Conservation (phyloP, 345 rosid genomes). For the Kernera saxatilis region DNA sequence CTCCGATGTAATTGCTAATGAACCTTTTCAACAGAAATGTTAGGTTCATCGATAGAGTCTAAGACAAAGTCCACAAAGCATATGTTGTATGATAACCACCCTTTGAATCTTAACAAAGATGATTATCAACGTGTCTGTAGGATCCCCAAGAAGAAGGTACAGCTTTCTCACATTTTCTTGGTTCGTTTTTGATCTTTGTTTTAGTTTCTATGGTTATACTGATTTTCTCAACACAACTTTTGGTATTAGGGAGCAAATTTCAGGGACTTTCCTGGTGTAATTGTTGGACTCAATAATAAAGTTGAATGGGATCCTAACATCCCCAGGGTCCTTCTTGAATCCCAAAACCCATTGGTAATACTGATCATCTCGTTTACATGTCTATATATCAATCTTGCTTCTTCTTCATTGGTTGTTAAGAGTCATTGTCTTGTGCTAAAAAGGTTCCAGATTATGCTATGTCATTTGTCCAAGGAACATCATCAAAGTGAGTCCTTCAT, state of each 20-base stretch:
- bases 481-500: slow-evolving; percentile 30
- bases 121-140: slow-evolving; percentile 20
- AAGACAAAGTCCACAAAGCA: not conserved
- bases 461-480: slow-evolving; percentile 21
- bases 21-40: not conserved
- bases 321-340: slow-evolving; percentile 29
- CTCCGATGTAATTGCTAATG: not conserved
- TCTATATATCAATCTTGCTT: not conserved
- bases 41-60: not conserved
- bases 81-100: slow-evolving; percentile 19
- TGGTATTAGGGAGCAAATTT: slow-evolving; percentile 52
- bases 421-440: not conserved
- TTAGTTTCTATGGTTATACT: not conserved
- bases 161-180: not conserved
- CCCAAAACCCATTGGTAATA: slow-evolving; percentile 50
- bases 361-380: not conserved
- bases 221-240: not conserved
- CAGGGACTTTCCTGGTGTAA: slow-evolving; percentile 60
- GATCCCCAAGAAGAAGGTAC: slow-evolving; percentile 30
- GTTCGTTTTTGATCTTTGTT: not conserved
- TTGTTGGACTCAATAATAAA: slow-evolving; percentile 36
- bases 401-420: not conserved
- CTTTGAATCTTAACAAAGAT: slow-evolving; percentile 15
- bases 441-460: slow-evolving; percentile 38
- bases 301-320: slow-evolving; percentile 45